These are phyloP conservation scores for Blastobotrys illinoisensis DNA, from an alignment of 1,139 yeast species.

Conservation along the genomic window DNA sequence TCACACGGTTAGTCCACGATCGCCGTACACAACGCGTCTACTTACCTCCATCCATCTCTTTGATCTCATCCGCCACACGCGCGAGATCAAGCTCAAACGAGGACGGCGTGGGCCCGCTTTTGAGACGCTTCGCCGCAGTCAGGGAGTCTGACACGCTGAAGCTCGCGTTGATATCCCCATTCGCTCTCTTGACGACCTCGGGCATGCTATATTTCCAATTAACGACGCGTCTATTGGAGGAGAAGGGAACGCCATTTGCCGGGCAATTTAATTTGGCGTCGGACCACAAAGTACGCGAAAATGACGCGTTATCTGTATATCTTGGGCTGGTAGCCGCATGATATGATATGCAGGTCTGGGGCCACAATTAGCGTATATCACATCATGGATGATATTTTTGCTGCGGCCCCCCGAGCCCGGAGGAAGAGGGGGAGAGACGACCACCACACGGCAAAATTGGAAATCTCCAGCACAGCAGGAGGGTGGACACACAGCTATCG, in stretches of 20 bases:
- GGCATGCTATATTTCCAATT: background rate
- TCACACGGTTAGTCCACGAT: background rate
- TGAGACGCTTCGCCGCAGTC: background rate
- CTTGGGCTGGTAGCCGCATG: background rate
- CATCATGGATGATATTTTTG: background rate
- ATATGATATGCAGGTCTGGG: background rate
- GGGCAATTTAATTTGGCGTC: background rate
- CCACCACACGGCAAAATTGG: background rate
- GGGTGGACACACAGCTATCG: background rate
- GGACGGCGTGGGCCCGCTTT: background rate
- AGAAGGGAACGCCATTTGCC: background rate
- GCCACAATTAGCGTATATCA: background rate
- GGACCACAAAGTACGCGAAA: background rate
- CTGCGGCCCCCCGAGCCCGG: background rate
- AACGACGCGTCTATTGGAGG: background rate
- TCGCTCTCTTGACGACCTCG: background rate
- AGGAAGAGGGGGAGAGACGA: background rate
- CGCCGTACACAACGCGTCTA: background rate
- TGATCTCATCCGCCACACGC: slow-evolving; percentile 37
- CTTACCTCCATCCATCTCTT: slow-evolving; percentile 16
- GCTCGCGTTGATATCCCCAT: background rate
- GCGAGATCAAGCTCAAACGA: slow-evolving; percentile 23
- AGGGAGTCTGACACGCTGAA: background rate
- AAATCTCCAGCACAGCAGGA: background rate
- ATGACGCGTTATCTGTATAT: background rate